Conservation (phyloP, 345 rosid genomes). For the Rhodamnia argentea region DNA sequence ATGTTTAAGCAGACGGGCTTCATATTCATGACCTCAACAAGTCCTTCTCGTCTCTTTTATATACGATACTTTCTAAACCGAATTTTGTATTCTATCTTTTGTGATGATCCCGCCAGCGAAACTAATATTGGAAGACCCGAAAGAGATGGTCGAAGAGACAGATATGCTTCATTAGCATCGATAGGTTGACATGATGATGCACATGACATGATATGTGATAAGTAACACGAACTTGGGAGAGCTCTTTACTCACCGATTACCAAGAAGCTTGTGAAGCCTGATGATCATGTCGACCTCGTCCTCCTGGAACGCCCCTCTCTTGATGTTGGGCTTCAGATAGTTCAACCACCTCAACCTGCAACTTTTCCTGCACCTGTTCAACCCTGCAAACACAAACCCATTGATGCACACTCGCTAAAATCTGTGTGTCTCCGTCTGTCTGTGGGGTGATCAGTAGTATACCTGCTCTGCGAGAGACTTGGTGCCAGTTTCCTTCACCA, state of each 20-base stretch:
- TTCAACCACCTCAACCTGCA: constrained; percentile 61
- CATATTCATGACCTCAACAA: too few relatives aligned
- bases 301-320: constrained; percentile 31
- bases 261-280: constrained; percentile 50
- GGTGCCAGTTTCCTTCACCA: constrained; percentile 39
- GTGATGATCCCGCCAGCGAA: too few relatives aligned
- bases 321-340: constrained; percentile 44
- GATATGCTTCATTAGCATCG: neutral
- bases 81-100: too few relatives aligned
- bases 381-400: constrained; percentile 16
- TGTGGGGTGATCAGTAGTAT: neutral
- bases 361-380: constrained; percentile 58
- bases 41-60: too few relatives aligned
- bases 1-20: too few relatives aligned
- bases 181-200: neutral
- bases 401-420: neutral
- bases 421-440: neutral
- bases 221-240: neutral
- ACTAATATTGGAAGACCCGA: too few relatives aligned
- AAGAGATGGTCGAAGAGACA: neutral
- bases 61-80: too few relatives aligned
- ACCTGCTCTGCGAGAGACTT: constrained; percentile 31
- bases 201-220: too few relatives aligned
- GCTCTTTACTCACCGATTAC: constrained; percentile 29
- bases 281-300: constrained; percentile 56